Percentiles rank a stretch among this genome's conserved stretches.
These are phyloP conservation scores for Diaporthe australafricana DNA, from an alignment of 2,329 filamentous ascomycete genomes.

Conservation along the genomic window DNA sequence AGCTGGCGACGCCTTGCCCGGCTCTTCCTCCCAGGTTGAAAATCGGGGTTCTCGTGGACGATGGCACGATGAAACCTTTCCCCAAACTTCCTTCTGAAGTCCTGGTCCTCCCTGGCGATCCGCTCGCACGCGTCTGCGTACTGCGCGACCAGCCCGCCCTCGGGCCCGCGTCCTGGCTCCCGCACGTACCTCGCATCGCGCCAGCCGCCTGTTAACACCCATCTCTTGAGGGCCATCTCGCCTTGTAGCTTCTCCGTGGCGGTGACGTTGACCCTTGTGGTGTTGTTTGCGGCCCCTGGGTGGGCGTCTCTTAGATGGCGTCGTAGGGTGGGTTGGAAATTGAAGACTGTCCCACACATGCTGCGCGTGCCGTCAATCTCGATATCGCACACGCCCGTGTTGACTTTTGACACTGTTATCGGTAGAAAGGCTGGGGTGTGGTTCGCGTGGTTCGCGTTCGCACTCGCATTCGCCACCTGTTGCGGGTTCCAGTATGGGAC, in stretches of 20 bases:
- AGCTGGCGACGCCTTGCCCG: not conserved
- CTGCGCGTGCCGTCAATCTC: not conserved
- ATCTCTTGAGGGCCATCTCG: not conserved
- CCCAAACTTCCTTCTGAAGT: not conserved
- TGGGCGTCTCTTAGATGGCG: not conserved
- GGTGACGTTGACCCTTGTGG: not conserved
- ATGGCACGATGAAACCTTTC: not conserved
- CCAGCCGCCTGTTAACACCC: not conserved
- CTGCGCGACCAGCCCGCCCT: not conserved
- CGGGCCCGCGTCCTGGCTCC: not conserved
- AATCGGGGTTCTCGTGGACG: not conserved
- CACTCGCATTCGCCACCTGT: not conserved
- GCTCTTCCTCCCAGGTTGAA: not conserved
- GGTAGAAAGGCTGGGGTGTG: not conserved
- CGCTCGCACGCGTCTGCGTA: slow-evolving; percentile 8
- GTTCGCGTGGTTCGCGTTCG: not conserved
- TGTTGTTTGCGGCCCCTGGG: not conserved
- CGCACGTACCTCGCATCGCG: not conserved
- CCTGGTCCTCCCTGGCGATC: not conserved
- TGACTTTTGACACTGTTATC: not conserved
- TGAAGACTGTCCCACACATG: not conserved
- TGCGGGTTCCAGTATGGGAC: not conserved
- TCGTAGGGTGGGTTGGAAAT: not conserved
- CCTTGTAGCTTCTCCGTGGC: not conserved
- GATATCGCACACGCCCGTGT: not conserved